Percentiles rank a stretch among this genome's conserved stretches.
phyloP scores from a whole-genome alignment of 202 grass and related monocot genomes.

The Bolboschoenoplectus hybrid region DNA sequence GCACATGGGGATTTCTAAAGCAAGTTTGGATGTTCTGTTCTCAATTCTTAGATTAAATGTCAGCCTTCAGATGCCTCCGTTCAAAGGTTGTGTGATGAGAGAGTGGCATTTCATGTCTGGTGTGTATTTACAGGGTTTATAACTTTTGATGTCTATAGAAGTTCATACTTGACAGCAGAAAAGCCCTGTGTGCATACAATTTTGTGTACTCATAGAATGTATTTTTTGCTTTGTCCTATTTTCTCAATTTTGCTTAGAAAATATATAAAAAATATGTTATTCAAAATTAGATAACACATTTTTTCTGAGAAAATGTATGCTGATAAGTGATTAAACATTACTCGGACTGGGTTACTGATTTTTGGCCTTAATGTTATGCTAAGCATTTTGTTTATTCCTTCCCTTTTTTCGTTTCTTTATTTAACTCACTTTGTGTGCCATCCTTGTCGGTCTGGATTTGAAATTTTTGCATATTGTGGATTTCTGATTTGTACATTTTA shows the following conservation, averaged over 20 bases:
- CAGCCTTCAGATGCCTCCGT: neutral
- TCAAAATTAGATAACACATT: neutral
- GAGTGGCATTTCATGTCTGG: neutral
- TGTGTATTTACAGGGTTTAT: neutral
- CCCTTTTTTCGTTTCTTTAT: neutral
- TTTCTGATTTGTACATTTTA: neutral
- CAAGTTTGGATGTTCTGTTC: slow-evolving; percentile 13
- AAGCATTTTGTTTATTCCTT: no score
- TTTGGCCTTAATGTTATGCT: neutral
- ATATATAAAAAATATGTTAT: neutral
- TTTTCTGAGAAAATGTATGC: neutral
- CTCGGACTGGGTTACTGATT: neutral
- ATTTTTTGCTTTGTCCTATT: neutral
- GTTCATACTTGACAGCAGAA: neutral
- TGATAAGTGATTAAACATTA: neutral
- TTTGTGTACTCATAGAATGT: slow-evolving; percentile 7
- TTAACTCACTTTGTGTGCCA: neutral
- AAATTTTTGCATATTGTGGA: neutral
- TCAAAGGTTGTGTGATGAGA: neutral
- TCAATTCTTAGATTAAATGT: neutral
- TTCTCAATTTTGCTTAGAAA: slow-evolving; percentile 9
- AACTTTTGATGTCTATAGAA: neutral
- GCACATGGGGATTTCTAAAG: slow-evolving; percentile 6
- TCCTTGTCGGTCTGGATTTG: neutral
- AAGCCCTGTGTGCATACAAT: neutral